Conservation (phyloP, 345 rosid genomes). For the Aegle marmelos region DNA sequence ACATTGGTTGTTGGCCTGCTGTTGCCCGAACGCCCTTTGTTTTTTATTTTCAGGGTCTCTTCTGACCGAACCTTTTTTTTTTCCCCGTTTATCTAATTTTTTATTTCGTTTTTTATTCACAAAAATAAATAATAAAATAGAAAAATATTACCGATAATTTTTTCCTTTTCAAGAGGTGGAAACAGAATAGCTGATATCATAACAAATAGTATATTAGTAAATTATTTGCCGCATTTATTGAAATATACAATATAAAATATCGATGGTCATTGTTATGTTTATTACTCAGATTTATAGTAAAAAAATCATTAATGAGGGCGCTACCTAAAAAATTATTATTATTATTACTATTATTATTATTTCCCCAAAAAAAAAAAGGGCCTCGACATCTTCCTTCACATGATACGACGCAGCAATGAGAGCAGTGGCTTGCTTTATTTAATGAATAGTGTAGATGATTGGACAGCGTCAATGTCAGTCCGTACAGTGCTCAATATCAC, state of each 20-base stretch:
- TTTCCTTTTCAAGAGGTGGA: neutral
- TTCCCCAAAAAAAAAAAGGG: too few species aligned
- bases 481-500: neutral
- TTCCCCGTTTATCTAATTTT: neutral
- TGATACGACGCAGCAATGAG: too few species aligned
- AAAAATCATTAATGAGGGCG: neutral
- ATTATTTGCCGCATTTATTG: too few species aligned
- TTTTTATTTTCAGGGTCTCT: neutral
- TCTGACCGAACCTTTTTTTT: neutral
- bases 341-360: too few species aligned
- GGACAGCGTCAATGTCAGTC: neutral
- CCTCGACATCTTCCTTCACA: too few species aligned
- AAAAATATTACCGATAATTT: too few species aligned
- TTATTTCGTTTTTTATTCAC: neutral
- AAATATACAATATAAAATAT: too few species aligned
- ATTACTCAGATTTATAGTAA: too few species aligned
- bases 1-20: conserved; percentile 23
- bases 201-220: neutral
- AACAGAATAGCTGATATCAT: neutral
- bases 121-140: too few species aligned
- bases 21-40: neutral
- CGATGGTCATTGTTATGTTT: too few species aligned
- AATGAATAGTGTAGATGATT: neutral
- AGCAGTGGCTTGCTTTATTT: neutral
- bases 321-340: neutral